Conservation (phyloP, 495 filamentous ascomycete genomes). For the Astrothelium subdiscretum region DNA sequence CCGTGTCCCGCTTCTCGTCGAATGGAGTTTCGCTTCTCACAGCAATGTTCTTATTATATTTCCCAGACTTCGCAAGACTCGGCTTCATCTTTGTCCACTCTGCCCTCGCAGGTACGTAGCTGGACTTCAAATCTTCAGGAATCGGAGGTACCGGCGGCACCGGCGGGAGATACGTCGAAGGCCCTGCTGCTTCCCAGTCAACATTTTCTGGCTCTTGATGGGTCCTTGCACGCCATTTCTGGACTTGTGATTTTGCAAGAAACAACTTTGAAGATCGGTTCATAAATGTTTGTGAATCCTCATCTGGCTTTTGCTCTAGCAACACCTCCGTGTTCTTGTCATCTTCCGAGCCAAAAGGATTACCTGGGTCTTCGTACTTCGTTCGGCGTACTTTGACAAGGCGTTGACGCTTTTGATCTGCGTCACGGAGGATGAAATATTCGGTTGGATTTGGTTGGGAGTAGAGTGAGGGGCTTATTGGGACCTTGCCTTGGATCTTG, state of each 20-base stretch:
- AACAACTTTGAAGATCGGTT: not conserved
- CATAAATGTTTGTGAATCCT: not conserved
- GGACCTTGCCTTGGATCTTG: not conserved
- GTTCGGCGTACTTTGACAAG: conserved; percentile 11
- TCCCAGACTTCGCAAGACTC: not conserved
- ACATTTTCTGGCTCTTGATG: not conserved
- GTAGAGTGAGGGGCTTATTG: not conserved
- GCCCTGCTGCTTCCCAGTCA: not conserved
- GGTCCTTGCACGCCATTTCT: not conserved
- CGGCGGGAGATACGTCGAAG: not conserved
- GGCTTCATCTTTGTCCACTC: not conserved
- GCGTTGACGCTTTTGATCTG: not conserved
- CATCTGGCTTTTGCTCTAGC: not conserved
- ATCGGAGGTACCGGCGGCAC: not conserved
- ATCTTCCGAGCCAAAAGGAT: conserved; percentile 6
- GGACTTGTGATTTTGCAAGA: not conserved
- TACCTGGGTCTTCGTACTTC: conserved; percentile 14
- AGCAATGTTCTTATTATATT: not conserved
- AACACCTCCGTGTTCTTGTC: not conserved
- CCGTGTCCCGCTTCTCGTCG: not conserved
- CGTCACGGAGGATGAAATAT: not conserved
- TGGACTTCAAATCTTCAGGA: not conserved
- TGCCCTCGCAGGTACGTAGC: not conserved
- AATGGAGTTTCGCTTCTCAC: not conserved
- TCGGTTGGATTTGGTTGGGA: not conserved